Evolutionary conservation across 1,284 basidiomycete species (phyloP).

Genomic region (Athelia sp.): DNA sequence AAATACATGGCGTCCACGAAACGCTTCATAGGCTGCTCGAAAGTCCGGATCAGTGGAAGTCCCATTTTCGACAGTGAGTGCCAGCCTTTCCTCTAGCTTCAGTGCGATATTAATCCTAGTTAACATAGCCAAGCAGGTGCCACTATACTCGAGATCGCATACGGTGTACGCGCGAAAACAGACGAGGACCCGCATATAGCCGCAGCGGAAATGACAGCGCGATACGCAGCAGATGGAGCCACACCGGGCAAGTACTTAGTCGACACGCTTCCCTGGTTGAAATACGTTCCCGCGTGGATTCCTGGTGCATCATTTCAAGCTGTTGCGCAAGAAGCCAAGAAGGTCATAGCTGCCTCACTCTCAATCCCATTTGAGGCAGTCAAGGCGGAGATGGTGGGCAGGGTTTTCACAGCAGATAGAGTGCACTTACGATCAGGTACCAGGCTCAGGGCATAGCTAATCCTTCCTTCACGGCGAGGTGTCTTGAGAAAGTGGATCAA

Average conservation of each 20-base stretch:
- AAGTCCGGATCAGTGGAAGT: too few species aligned
- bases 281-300: conserved; percentile 18
- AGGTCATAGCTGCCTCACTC: conserved; percentile 2
- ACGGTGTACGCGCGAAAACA: conserved; percentile 14
- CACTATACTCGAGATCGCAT: not conserved
- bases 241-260: conserved; percentile 25
- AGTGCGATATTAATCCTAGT: too few species aligned
- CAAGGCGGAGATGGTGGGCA: conserved; percentile 1
- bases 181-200: conserved; percentile 24
- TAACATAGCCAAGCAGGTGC: not conserved
- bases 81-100: too few species aligned
- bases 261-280: conserved; percentile 9
- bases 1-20: too few species aligned
- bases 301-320: conserved; percentile 27
- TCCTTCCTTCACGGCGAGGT: not conserved
- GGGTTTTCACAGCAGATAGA: too few species aligned
- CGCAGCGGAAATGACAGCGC: conserved; percentile 20
- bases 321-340: conserved; percentile 16
- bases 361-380: conserved; percentile 16
- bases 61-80: too few species aligned
- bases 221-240: conserved; percentile 16
- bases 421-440: too few species aligned
- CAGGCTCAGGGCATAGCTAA: not conserved
- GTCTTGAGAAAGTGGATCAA: not conserved
- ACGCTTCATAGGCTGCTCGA: too few species aligned